A percentile compares a stretch with the other conserved stretches of the same genome.
Conservation (phyloP, 768 basidiomycete species). For the Tephrocybe sp. region DNA sequence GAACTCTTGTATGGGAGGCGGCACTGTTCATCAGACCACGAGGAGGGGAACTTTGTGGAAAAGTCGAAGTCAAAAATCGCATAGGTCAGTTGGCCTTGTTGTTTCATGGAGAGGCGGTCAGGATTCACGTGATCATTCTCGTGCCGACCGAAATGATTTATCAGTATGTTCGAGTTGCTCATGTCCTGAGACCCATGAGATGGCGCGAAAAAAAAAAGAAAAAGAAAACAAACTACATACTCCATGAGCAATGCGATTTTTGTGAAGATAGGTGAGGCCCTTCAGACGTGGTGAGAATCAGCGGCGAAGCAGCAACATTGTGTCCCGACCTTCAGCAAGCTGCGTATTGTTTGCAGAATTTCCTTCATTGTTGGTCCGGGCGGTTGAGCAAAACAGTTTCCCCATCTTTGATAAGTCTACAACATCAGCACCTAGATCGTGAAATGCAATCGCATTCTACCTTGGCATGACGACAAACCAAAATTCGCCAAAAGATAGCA, state of each 20-base stretch:
- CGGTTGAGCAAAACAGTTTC: not conserved
- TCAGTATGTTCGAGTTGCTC: constrained; percentile 14
- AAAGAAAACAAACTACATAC: constrained; percentile 7
- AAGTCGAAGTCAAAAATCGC: constrained; percentile 13
- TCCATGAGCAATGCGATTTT: constrained; percentile 12
- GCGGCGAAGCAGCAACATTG: not conserved
- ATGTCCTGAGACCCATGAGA: constrained; percentile 12
- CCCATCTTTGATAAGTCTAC: not conserved
- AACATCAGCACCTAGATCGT: not conserved
- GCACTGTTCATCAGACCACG: constrained; percentile 7
- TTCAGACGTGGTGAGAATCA: not conserved
- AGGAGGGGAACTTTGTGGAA: constrained; percentile 15
- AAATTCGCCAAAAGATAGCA: not conserved
- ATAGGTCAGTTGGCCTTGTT: constrained; percentile 15
- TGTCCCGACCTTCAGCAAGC: constrained; percentile 4
- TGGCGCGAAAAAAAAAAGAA: not conserved
- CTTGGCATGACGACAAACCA: constrained; percentile 13
- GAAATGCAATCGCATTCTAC: not conserved
- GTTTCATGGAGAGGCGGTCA: constrained; percentile 1
- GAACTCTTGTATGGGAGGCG: constrained; percentile 8
- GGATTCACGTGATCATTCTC: not conserved
- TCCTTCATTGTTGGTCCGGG: not conserved
- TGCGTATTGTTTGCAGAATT: not conserved
- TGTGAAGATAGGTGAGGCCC: constrained; percentile 1
- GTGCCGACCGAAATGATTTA: constrained; percentile 15